Conservation (phyloP, 2,329 filamentous ascomycete species). For the Ilyonectria destructans region DNA sequence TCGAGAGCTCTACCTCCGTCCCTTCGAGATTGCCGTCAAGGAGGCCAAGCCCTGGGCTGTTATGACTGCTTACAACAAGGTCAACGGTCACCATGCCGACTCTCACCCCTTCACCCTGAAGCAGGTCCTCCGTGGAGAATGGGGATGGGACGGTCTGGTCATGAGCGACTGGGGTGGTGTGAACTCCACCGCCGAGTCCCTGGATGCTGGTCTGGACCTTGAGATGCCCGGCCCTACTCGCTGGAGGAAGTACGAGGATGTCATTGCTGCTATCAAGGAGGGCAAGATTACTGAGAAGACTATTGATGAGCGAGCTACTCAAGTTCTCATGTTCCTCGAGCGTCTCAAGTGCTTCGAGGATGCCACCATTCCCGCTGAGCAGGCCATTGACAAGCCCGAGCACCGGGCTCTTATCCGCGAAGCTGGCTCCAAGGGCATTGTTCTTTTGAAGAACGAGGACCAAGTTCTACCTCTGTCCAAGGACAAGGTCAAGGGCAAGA, state of each 20-base stretch:
- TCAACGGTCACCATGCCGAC: slow-evolving; percentile 60
- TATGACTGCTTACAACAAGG: slow-evolving; percentile 53
- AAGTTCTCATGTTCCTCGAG: slow-evolving; percentile 50
- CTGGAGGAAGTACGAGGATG: slow-evolving; percentile 50
- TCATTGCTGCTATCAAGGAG: slow-evolving; percentile 51
- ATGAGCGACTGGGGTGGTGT: slow-evolving; percentile 59
- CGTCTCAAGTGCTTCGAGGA: slow-evolving; percentile 52
- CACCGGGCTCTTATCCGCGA: slow-evolving; percentile 51
- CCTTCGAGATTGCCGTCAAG: slow-evolving; percentile 60
- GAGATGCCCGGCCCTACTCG: slow-evolving; percentile 58
- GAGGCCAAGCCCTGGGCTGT: slow-evolving; percentile 60
- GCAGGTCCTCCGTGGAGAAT: slow-evolving; percentile 61
- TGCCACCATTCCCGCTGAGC: slow-evolving; percentile 48
- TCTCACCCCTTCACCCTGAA: slow-evolving; percentile 47
- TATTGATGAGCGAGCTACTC: slow-evolving; percentile 51
- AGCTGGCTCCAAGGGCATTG: slow-evolving; percentile 68
- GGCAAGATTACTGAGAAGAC: slow-evolving; percentile 50
- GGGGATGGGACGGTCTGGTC: slow-evolving; percentile 58
- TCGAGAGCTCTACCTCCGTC: slow-evolving; percentile 53
- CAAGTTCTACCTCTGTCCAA: slow-evolving; percentile 70
- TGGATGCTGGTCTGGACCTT: slow-evolving; percentile 53
- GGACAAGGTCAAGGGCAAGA: slow-evolving; percentile 52
- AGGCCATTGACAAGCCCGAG: slow-evolving; percentile 53
- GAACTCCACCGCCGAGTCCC: slow-evolving; percentile 53
- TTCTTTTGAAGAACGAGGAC: slow-evolving; percentile 76